Conservation (phyloP, 2,329 filamentous ascomycete species). For the Cryphonectria japonica region DNA sequence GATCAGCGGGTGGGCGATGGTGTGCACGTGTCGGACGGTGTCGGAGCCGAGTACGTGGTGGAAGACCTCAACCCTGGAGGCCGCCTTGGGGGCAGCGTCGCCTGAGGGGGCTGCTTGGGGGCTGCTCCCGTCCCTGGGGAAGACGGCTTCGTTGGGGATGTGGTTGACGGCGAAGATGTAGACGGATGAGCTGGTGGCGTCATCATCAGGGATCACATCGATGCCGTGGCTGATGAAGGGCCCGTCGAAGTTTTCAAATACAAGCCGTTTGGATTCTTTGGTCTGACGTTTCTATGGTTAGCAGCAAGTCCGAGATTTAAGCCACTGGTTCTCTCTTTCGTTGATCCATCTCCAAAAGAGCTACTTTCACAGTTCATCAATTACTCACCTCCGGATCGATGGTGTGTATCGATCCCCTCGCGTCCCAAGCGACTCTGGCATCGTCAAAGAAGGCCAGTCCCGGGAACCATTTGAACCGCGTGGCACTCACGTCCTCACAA, state of each 20-base stretch:
- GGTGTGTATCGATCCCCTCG: conserved; percentile 52
- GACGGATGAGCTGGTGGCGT: conserved; percentile 44
- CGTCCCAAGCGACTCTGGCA: conserved; percentile 40
- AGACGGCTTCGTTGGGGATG: conserved; percentile 46
- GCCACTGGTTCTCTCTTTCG: too few relatives aligned
- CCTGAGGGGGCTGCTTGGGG: conserved; percentile 4
- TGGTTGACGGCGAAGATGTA: conserved; percentile 68
- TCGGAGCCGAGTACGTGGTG: conserved; percentile 23
- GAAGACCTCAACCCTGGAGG: conserved; percentile 27
- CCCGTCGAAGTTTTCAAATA: conserved; percentile 54
- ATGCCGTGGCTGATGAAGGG: conserved; percentile 65
- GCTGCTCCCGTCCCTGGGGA: conserved; percentile 17
- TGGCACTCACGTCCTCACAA: conserved; percentile 51
- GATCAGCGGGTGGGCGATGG: conserved; percentile 27
- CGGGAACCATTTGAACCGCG: conserved; percentile 58
- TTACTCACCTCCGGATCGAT: conserved; percentile 56
- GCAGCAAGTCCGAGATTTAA: not conserved
- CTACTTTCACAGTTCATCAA: not conserved
- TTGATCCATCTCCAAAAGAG: too few relatives aligned
- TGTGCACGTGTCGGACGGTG: conserved; percentile 21
- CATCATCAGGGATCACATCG: conserved; percentile 57
- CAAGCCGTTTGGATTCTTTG: conserved; percentile 48
- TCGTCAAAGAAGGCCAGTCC: conserved; percentile 47
- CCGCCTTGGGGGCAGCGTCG: conserved; percentile 15
- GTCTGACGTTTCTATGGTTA: conserved; percentile 41